Base-by-base conservation (phyloP, 2,329 filamentous ascomycete genomes). In the Knufia petricola region DNA sequence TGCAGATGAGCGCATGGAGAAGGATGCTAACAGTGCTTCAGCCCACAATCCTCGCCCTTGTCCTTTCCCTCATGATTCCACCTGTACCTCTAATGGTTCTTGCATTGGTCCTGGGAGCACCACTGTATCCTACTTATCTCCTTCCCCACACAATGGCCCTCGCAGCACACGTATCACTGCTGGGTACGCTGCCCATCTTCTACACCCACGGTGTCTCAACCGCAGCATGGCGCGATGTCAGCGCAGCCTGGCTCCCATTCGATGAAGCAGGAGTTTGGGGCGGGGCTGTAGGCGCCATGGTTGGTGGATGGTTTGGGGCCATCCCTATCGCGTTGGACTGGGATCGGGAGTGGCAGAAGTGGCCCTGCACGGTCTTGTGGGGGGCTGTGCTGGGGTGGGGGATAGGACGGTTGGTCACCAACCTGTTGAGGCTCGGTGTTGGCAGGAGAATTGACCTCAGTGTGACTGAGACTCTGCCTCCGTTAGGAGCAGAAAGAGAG, bases 341-440 rank as follows among this genome's bases (percentile, higher is more conserved):
- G 90, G 92, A 98, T 65, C 81, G 92, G n/a, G 88, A 94, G 59
- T 98, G 92, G 92, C 92, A 98, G 77, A 86, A 84, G 65, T 98
- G 90, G 85, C 92, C 92, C 0, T 83, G 96, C 41, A 98, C 92
- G 0, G 85, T 98, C 50, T 68, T 96, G 3, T 81, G 78, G 1
- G 92, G 92, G 2, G 74, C 85, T 15, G 96, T 94, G 66, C 67
- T 79, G 4, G 92, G 92, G 1, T 88, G 85, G 65, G 73, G 79
- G 1, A 56, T 86, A 10, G 88, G 88, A 4, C 52, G 54, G 24
- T 13, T 52, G 2, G 17, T 59, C 8, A 58, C 56, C 8, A 51
- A 44, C 36, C 37, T 36, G 2, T 20, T 52, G 3, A 32, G 45
- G 24, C 42, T 56, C 24, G 53, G 53, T 4, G 46, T 53, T n/a